These are phyloP conservation scores for Helicostylum pulchrum DNA, from an alignment of 192 early-diverging fungal species.

Conservation along the genomic window DNA sequence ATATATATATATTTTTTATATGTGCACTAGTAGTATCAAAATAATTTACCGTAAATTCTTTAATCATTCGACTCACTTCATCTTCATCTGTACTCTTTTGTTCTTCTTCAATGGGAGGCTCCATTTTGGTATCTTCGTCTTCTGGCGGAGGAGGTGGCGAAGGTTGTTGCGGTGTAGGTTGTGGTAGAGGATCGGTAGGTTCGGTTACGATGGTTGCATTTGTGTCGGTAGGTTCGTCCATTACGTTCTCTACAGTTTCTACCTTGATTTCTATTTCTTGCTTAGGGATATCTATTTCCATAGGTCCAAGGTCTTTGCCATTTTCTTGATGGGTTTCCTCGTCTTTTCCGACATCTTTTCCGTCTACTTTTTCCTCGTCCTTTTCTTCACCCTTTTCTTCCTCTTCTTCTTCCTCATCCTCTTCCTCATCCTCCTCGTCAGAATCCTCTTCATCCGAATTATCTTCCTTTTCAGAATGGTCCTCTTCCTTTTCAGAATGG, in stretches of 20 bases:
- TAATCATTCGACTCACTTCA: background rate
- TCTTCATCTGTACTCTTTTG: conserved; percentile 12
- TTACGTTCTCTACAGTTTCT: too few species aligned
- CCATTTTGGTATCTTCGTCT: too few species aligned
- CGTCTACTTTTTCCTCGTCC: too few species aligned
- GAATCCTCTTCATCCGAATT: conserved; percentile 29
- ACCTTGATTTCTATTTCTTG: too few species aligned
- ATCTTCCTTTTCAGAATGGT: conserved; percentile 29
- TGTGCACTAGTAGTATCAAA: background rate
- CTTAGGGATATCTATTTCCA: too few species aligned
- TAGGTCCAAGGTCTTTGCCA: background rate
- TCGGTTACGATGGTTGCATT: too few species aligned
- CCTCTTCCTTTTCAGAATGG: conserved; percentile 1
- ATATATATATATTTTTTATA: background rate
- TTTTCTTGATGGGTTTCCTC: too few species aligned
- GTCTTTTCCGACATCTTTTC: too few species aligned
- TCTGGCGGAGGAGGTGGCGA: too few species aligned
- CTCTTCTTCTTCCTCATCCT: conserved; percentile 8
- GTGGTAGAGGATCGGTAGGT: too few species aligned
- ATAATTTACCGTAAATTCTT: conserved; percentile 15
- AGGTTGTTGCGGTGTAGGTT: too few species aligned
- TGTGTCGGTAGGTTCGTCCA: too few species aligned
- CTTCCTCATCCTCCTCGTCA: conserved; percentile 11
- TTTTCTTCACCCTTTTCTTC: conserved; percentile 9
- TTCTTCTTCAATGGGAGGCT: background rate